Conservation (phyloP, 2,329 filamentous ascomycete species). For the Hymenoscyphus occultus region DNA sequence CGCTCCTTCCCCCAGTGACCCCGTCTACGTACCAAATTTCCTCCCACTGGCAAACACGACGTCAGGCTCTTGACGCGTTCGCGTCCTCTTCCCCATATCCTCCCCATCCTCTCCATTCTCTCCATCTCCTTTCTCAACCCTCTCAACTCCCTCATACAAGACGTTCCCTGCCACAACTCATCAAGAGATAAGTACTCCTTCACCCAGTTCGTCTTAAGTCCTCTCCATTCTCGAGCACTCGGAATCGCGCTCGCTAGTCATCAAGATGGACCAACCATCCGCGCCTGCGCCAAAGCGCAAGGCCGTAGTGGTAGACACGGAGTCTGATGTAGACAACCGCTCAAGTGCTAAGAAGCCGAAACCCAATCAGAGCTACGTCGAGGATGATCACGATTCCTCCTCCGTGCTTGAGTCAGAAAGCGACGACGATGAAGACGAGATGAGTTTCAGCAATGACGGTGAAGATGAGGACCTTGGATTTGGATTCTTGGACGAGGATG, state of each 20-base stretch:
- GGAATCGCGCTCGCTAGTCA: neutral
- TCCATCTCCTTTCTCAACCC: too few species aligned
- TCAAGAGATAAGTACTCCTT: neutral
- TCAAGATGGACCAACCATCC: neutral
- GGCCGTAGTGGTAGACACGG: neutral
- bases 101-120: too few species aligned
- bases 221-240: neutral
- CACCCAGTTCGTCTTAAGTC: neutral
- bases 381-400: neutral
- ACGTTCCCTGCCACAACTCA: neutral
- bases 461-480: neutral
- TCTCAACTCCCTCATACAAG: too few species aligned
- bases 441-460: neutral
- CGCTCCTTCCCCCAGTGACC: too few species aligned
- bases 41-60: too few species aligned
- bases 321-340: neutral
- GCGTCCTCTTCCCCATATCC: too few species aligned
- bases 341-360: neutral
- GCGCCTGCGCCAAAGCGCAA: neutral
- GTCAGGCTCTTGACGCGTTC: too few species aligned
- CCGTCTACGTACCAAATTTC: too few species aligned
- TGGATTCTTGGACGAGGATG: neutral
- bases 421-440: neutral
- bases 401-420: neutral
- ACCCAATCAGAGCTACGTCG: neutral